Percentiles rank a stretch among this genome's conserved stretches.
Evolutionary conservation across 768 basidiomycete species (phyloP).

Genomic region (Nevesoporus exiguus): DNA sequence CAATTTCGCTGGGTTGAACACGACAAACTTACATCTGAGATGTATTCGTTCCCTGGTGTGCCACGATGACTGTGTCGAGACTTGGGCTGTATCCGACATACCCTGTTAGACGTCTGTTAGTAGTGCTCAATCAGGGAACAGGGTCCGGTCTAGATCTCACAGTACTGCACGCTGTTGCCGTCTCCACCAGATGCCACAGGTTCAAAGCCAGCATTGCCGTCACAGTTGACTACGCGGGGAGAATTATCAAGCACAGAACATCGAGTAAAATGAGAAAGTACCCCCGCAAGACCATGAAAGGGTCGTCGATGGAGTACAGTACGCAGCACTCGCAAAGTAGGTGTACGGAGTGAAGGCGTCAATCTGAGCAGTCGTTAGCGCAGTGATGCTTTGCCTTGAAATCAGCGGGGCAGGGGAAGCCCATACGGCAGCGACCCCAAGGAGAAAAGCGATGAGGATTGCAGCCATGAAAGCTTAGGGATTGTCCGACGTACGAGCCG

Average conservation of each 20-base stretch:
- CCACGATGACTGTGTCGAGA: constrained; percentile 34
- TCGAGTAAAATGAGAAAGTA: constrained; percentile 16
- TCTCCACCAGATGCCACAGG: constrained; percentile 49
- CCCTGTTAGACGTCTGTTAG: constrained; percentile 32
- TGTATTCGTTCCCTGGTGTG: constrained; percentile 36
- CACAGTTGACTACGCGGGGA: constrained; percentile 38
- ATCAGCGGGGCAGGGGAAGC: constrained; percentile 19
- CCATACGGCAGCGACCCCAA: constrained; percentile 3
- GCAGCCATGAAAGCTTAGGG: constrained; percentile 19
- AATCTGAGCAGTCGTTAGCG: constrained; percentile 39
- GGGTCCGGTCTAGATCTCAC: constrained; percentile 32
- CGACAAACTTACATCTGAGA: constrained; percentile 37
- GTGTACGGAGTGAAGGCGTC: constrained; percentile 44
- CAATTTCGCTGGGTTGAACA: constrained; percentile 33
- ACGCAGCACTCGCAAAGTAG: constrained; percentile 46
- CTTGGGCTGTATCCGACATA: constrained; percentile 49
- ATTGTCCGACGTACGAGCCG: neutral
- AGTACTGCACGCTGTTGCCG: constrained; percentile 41
- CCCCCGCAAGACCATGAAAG: constrained; percentile 53
- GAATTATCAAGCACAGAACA: neutral
- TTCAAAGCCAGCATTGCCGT: constrained; percentile 44
- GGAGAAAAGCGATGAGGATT: constrained; percentile 4
- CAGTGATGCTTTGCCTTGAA: constrained; percentile 35
- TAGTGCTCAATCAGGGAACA: neutral
- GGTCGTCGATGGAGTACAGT: constrained; percentile 40